Percentiles rank a stretch among this genome's conserved stretches.
Evolutionary conservation across 164 flowering plant species (phyloP).

Genomic region (Cinnamomum chago): DNA sequence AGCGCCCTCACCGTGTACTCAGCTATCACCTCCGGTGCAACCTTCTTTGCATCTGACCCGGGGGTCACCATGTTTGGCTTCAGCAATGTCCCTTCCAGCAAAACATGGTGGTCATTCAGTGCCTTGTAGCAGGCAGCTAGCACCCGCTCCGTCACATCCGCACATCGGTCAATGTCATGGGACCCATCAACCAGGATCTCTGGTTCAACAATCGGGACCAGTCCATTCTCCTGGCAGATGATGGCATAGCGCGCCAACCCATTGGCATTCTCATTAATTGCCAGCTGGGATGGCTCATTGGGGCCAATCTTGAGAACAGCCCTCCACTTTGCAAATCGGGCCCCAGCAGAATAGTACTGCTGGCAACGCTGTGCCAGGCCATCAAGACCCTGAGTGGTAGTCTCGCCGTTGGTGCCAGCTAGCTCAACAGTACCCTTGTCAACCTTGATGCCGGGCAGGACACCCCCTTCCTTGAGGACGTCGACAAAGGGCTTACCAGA

Average conservation of each 20-base stretch:
- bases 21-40: conserved; percentile 41
- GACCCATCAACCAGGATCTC: conserved; percentile 52
- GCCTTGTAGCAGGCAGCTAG: conserved; percentile 60
- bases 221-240: conserved; percentile 52
- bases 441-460: conserved; percentile 54
- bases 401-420: conserved; percentile 50
- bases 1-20: conserved; percentile 43
- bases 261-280: conserved; percentile 48
- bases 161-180: conserved; percentile 42
- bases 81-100: conserved; percentile 45
- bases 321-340: conserved; percentile 48
- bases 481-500: conserved; percentile 47
- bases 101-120: conserved; percentile 44
- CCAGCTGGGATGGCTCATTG: conserved; percentile 43
- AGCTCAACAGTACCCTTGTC: conserved; percentile 57
- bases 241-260: conserved; percentile 58
- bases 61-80: conserved; percentile 60
- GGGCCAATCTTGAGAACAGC: conserved; percentile 47
- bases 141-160: conserved; percentile 48
- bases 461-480: conserved; percentile 46
- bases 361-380: conserved; percentile 47
- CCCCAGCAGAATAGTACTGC: conserved; percentile 43
- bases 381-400: conserved; percentile 55
- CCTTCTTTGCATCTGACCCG: conserved; percentile 44
- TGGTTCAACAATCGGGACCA: conserved; percentile 58